phyloP scores from a whole-genome alignment of 1,284 basidiomycete genomes.

The Fistulina hepatica region DNA sequence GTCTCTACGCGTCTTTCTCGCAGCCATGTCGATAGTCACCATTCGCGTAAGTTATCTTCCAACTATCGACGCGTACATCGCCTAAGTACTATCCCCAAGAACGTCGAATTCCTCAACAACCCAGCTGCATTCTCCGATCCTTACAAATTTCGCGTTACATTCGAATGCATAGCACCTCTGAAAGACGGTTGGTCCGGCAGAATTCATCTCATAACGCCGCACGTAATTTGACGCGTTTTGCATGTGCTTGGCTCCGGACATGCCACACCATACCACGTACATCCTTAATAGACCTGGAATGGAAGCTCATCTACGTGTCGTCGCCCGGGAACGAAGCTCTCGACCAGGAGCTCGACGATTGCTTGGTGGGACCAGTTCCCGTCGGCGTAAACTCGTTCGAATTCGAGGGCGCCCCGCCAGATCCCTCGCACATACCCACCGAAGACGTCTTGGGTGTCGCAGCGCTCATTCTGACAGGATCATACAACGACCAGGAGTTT shows the following conservation, averaged over 20 bases:
- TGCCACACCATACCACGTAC: background rate
- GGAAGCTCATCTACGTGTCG: conserved; percentile 95
- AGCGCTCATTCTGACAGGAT: conserved; percentile 84
- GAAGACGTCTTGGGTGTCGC: conserved; percentile 86
- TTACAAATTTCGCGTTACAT: conserved; percentile 93
- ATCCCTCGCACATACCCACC: conserved; percentile 64
- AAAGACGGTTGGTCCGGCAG: conserved; percentile 60
- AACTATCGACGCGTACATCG: background rate
- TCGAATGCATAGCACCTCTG: conserved; percentile 91
- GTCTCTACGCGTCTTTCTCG: conserved; percentile 7
- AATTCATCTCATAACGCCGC: background rate
- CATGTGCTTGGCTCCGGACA: background rate
- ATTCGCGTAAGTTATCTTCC: conserved; percentile 38
- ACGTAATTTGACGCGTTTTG: no score
- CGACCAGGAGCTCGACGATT: conserved; percentile 94
- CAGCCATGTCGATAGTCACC: conserved; percentile 55
- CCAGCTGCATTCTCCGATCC: conserved; percentile 85
- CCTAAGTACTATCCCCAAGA: conserved; percentile 31
- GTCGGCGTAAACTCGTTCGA: conserved; percentile 94
- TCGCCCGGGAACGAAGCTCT: conserved; percentile 85
- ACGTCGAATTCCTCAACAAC: conserved; percentile 87
- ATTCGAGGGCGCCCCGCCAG: conserved; percentile 74
- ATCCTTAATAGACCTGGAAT: conserved; percentile 76
- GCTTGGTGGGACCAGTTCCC: conserved; percentile 93
- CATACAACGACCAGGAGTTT: conserved; percentile 92